Base-by-base conservation (phyloP, 2,329 filamentous ascomycete genomes). In the Periconia digitata region DNA sequence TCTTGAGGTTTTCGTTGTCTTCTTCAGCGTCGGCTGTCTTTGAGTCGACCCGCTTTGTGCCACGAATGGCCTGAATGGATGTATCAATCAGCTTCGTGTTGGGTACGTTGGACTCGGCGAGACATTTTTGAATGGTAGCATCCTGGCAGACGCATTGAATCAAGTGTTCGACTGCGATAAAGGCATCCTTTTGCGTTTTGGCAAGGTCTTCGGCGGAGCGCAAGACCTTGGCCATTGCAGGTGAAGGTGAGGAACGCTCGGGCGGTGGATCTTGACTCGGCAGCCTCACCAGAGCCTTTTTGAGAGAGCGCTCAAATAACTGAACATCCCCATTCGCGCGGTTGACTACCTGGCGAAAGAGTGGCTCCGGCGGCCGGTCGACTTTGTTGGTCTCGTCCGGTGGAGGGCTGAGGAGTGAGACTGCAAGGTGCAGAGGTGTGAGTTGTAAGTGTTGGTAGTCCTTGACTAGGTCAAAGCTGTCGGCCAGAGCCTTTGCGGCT, bases 181-280 rank as follows among this genome's bases (percentile, higher is more conserved):
- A 99, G 56, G 85, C 90, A 70, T 99, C 94, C 64, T 96, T 97
- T 65, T 99, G 94, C n/a, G 92, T 91, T 76, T 95, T 96, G 62
- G 95, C 92, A 46, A 99, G 74, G 24, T 97, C 91, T 70, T 89
- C 85, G 2, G 94, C 91, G 59, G 89, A 84, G 59, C 91, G 84
- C 43, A 99, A 79, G 48, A 96, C 82, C 60, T 87, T 89, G 54
- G 86, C 84, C 73, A 97, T 92, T 8, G 85, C 79, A 1, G 91
- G 90, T 10, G 92, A 86, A 62, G 95, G 84, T 46, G 89, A 85
- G 47, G 95, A 86, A 59, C 87, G 84, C 68, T 97, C 92, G 51
- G 94, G 94, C 12, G 94, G 92, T 13, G 94, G 94, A 60, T 96
- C 90, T 76, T 99, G 94, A 67, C 89, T 95, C 3, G 94, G 92